Base-by-base conservation (phyloP, 2,329 filamentous ascomycete species). In the Fusarium musae region DNA sequence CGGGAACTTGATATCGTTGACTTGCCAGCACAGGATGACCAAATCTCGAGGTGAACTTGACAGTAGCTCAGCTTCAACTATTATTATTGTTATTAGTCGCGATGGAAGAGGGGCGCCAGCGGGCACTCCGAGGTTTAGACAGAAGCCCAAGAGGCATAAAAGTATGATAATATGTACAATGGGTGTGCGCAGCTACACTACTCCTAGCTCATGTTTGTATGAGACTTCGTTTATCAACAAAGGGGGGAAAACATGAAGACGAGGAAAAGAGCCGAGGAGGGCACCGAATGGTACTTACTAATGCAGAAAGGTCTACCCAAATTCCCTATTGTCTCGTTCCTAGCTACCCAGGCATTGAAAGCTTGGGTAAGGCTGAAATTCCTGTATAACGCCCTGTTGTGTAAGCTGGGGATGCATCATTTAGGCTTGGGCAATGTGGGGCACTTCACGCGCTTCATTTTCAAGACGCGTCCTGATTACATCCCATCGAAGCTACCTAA, bases 1-100 rank as follows among this genome's bases (percentile, higher is more conserved):
- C 73, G 17, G 78, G 79, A 56, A 81, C 64, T 28, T 73, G 73
- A 37, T 82, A 17, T 82, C 49, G 28, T 82, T 78, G 69, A 76
- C 80, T 79, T 16, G 78, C 77, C 9, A 72, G 77, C 19, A 68
- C 76, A 26, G 76, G 78, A 3, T 69, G 78, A 11, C 67, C 77
- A 56, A 69, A 82, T 52, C 74, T 78, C 9, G 70, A 75, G 37
- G 32, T 71, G 12, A 60, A 64, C 44, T 36, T 79, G 30, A 71
- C 52, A 13, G 42, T 63, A 37, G 73, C 64, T 23, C 77, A 77
- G 68, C 71, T 77, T 15, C 50, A 77, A 53, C n/a, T 36, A 36
- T 52, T 36, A 72, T 69, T 16, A 70, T 70, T 49, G 70, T 70
- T 23, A 66, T 26, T 26, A 21, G 49, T 26, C n/a, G n/a, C 23